Percentiles rank a stretch among this genome's conserved stretches.
These are phyloP conservation scores for Lipomyces chichibuensis DNA, from an alignment of 805 yeast species.

Conservation along the genomic window DNA sequence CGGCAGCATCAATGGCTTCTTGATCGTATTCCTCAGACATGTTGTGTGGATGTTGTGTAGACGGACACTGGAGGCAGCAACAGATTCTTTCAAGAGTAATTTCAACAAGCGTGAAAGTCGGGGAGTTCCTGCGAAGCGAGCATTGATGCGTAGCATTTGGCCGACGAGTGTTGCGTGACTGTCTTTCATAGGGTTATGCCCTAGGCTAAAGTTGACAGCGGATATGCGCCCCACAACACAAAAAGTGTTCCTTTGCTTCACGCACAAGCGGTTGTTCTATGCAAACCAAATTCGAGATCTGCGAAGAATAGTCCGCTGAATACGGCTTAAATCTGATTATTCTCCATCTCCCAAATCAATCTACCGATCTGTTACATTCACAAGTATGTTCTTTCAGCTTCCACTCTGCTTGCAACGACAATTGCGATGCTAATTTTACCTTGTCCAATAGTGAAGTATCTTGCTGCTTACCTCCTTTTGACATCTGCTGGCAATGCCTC, in stretches of 20 bases:
- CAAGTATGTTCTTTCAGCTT: slow-evolving; percentile 4
- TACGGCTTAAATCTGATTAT: slow-evolving; percentile 78
- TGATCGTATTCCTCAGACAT: slow-evolving; percentile 36
- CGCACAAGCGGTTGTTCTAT: no score
- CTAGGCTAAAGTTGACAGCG: not conserved
- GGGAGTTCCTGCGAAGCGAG: not conserved
- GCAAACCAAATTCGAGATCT: not conserved
- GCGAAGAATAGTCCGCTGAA: slow-evolving; percentile 76
- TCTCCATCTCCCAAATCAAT: slow-evolving; percentile 45
- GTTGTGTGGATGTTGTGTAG: slow-evolving; percentile 12
- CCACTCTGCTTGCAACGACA: not conserved
- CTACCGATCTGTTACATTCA: not conserved
- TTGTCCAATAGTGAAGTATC: slow-evolving; percentile 75
- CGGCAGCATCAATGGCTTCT: slow-evolving; percentile 36
- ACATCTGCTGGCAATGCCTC: slow-evolving; percentile 95
- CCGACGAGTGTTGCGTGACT: slow-evolving; percentile 5
- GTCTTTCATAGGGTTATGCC: slow-evolving; percentile 14
- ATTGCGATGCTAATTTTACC: not conserved
- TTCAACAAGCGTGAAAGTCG: not conserved
- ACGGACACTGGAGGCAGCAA: not conserved
- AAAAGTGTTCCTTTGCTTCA: not conserved
- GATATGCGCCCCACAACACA: slow-evolving; percentile 9
- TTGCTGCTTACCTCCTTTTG: slow-evolving; percentile 98
- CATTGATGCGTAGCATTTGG: not conserved
- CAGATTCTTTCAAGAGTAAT: not conserved